Conservation (phyloP, 306 rosid genomes). For the Morella rubra region DNA sequence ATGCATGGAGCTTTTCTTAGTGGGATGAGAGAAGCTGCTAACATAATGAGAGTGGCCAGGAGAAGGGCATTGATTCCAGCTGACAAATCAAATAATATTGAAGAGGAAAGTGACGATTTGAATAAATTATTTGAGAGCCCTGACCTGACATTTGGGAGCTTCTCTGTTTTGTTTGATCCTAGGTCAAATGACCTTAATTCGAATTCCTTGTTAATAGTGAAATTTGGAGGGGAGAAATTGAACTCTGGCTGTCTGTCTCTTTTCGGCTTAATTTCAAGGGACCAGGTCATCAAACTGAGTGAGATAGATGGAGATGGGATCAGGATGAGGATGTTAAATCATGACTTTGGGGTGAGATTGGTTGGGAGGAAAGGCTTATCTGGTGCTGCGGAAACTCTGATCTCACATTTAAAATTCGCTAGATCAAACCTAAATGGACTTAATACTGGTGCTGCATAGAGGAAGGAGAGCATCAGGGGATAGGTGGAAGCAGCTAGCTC, state of each 20-base stretch:
- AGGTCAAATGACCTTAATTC: constrained; percentile 46
- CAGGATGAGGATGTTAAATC: constrained; percentile 53
- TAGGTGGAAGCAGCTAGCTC: not conserved
- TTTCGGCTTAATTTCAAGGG: constrained; percentile 55
- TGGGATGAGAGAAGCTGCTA: constrained; percentile 96
- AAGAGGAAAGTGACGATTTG: constrained; percentile 46
- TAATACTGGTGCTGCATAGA: constrained; percentile 20
- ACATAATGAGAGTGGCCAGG: constrained; percentile 70
- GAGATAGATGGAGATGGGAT: constrained; percentile 55
- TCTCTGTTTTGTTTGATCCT: constrained; percentile 70
- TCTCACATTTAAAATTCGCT: constrained; percentile 44
- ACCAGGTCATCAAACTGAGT: constrained; percentile 54
- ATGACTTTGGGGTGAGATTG: constrained; percentile 52
- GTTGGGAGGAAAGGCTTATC: constrained; percentile 73
- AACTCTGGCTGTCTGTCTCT: constrained; percentile 39
- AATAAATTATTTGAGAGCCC: constrained; percentile 53
- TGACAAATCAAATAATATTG: constrained; percentile 26
- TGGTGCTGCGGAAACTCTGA: constrained; percentile 52
- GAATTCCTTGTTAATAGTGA: constrained; percentile 56
- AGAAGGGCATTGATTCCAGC: constrained; percentile 34
- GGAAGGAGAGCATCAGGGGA: constrained; percentile 3
- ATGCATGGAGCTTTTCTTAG: constrained; percentile 95
- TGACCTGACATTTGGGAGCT: constrained; percentile 62
- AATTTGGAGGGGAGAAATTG: constrained; percentile 45
- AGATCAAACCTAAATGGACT: constrained; percentile 34